Evolutionary conservation across 1,139 yeast species (phyloP).

Genomic region (Pichia terricola): DNA sequence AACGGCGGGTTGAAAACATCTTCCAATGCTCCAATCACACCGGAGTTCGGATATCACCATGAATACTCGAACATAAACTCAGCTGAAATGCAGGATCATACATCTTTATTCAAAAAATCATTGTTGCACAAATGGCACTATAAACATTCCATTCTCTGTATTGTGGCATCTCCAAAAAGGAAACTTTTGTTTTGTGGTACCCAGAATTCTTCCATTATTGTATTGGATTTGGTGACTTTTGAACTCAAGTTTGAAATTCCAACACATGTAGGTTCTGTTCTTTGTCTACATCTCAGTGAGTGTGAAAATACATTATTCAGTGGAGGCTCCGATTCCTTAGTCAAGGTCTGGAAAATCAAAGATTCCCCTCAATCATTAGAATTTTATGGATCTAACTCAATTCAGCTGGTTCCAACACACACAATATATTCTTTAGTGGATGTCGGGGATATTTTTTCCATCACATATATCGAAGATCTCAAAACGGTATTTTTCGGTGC

Average conservation of each 20-base stretch:
- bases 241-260: slow-evolving; percentile 37
- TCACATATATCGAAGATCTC: slow-evolving; percentile 55
- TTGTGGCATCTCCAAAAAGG: slow-evolving; percentile 53
- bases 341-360: slow-evolving; percentile 69
- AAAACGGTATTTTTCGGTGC: slow-evolving; percentile 76
- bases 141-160: slow-evolving; percentile 66
- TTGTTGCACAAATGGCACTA: slow-evolving; percentile 69
- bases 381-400: slow-evolving; percentile 6
- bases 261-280: slow-evolving; percentile 60
- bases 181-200: slow-evolving; percentile 81
- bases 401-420: slow-evolving; percentile 26
- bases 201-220: slow-evolving; percentile 73
- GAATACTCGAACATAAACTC: slow-evolving; percentile 5
- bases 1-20: no score
- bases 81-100: slow-evolving; percentile 7
- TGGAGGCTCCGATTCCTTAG: slow-evolving; percentile 85
- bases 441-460: slow-evolving; percentile 86
- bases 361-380: slow-evolving; percentile 5
- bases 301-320: slow-evolving; percentile 62
- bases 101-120: slow-evolving; percentile 8
- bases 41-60: no score
- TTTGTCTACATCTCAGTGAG: slow-evolving; percentile 51
- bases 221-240: slow-evolving; percentile 60
- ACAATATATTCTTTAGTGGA: slow-evolving; percentile 78
- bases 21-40: no score